Base-by-base conservation (phyloP, 2,329 filamentous ascomycete species). In the Intubia oerlemansii region DNA sequence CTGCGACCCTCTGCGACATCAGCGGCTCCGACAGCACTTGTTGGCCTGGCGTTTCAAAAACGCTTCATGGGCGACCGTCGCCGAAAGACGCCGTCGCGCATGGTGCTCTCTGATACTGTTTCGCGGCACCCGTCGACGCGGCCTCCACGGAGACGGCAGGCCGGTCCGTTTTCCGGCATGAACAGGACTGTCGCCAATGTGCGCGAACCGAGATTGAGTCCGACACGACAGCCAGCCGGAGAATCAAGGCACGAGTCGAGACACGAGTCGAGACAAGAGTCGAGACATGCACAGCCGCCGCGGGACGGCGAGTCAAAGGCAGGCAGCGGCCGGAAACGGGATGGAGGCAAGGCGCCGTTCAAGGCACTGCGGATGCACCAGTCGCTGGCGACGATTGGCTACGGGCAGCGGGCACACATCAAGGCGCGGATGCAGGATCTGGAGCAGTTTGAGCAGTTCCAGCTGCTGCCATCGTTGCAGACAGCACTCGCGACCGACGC, bases 301-400 rank as follows among this genome's bases (percentile, higher is more conserved):
- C n/a, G n/a, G n/a, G n/a, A n/a, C n/a, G n/a, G n/a, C n/a, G n/a
- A n/a, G n/a, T n/a, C n/a, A n/a, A 14, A 19, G 12, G 18, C 25
- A 25, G 10, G 14, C 12, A 10, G 46, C 19, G 34, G 52, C 36
- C 12, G 15, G 9, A 12, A 16, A 23, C 7, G 20, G 54, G 57
- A 36, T n/a, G n/a, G n/a, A n/a, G n/a, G n/a, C n/a, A n/a, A n/a
- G n/a, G n/a, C n/a, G 48, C 53, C 33, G 7, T 76, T 66, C 50
- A 84, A 90, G 46, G 84, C 85, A 5, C 58, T 95, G 48, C 92
- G 90, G 54, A 95, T 95, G 85, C 85, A 93, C 47, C 69, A 71
- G 29, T 62, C 77, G 2, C 56, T 95, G 37, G 57, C 78, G 3
- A 66, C 72, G 4, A 59, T 95, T 5, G 67, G 80, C 0, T 93